A percentile compares a stretch with the other conserved stretches of the same genome.
Evolutionary conservation across 306 rosid species (phyloP).

Genomic region (Citrullus colocynthis): DNA sequence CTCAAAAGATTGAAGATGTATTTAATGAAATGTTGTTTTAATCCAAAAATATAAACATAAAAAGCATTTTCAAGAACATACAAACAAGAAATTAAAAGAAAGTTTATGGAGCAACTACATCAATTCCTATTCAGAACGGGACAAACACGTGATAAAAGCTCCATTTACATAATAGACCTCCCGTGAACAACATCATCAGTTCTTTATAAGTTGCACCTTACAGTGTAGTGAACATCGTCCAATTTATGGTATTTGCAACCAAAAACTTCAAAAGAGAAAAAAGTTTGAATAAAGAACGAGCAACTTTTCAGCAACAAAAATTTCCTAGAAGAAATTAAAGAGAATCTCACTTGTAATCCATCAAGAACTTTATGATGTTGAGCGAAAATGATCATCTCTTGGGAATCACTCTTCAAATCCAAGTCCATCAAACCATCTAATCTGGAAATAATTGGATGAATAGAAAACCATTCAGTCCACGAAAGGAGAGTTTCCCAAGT

Average conservation of each 20-base stretch:
- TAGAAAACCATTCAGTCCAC: constrained; percentile 85
- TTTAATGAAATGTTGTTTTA: not conserved
- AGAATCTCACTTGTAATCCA: constrained; percentile 58
- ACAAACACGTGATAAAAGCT: not conserved
- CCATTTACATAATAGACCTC: not conserved
- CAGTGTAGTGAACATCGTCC: not conserved
- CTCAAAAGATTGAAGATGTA: not conserved
- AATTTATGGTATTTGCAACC: not conserved
- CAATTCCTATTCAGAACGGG: not conserved
- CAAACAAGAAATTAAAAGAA: constrained; percentile 1
- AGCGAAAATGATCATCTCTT: constrained; percentile 80
- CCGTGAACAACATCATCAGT: not conserved
- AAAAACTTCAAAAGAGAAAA: constrained; percentile 9
- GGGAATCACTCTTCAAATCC: constrained; percentile 29
- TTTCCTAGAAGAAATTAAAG: not conserved
- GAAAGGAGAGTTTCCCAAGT: constrained; percentile 51
- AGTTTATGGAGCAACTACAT: not conserved
- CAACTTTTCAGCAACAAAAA: not conserved
- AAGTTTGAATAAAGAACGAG: constrained; percentile 2
- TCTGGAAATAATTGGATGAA: constrained; percentile 62
- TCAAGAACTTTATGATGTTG: constrained; percentile 94
- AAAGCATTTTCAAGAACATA: not conserved
- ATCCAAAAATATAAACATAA: not conserved
- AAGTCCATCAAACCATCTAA: constrained; percentile 31
- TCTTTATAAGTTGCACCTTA: not conserved